Evolutionary conservation across 345 rosid genomes (phyloP), one percentile per base, ranked within the genome.

Genomic region (Eucalyptus sp.): DNA sequence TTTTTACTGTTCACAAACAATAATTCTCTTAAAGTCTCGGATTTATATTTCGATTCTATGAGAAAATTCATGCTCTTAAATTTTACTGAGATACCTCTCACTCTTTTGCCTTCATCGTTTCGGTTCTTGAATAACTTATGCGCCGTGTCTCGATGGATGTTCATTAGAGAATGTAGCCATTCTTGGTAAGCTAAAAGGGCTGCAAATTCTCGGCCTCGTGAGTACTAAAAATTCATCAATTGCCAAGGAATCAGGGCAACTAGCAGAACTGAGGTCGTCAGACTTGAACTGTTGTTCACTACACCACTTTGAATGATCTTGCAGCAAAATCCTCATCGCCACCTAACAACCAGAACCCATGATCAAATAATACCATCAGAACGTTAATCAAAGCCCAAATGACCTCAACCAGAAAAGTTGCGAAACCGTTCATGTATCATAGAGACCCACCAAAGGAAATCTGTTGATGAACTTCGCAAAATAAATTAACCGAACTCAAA

Each of bases 71-170:
- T 18, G 13, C 13, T 18, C 25, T 33, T 10, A 37, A 10, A 37
- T 71, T 13, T 1, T 76, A 37, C 24, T 37, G 4, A 76, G 27
- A 20, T 76, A 11, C 4, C 48, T 76, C 25, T 37, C 13, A 5
- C 14, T 76, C 27, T 41, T 37, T 41, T 11, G 7, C 46, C 46
- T 37, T 41, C 44, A 7, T 3, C 8, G 0, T 76, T 76, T 41
- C 15, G 4, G 15, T 17, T 20, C 48, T 37, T 18, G 46, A 3
- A 37, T 76, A 41, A 76, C 83, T 76, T 20, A 41, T 6, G 43
- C 5, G 0, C 4, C 0, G 8, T 11, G 14, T 10, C 48, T 76
- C 2, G 0, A 76, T 33, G 13, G 44, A 37, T 41, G 83, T 37
- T 76, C 1, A 3, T 37, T 3, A 3, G 15, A 76, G 15, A 48